Evolutionary conservation across 805 yeast genomes (phyloP).

Genomic region (Ogataea populi-albae): DNA sequence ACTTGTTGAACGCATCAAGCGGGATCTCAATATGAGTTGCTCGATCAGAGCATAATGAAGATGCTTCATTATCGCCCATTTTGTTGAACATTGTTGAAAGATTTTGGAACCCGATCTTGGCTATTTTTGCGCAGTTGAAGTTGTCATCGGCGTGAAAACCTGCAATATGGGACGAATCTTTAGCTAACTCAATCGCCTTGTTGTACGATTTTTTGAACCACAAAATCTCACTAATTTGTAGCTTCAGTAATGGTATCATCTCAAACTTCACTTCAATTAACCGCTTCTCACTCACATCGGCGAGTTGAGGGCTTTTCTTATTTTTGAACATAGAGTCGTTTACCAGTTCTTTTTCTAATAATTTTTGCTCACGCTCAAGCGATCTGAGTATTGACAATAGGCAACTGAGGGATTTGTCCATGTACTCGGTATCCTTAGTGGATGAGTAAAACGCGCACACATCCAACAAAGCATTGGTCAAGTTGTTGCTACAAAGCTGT

Average conservation of each 20-base stretch:
- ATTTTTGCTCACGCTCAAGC: conserved; percentile 27
- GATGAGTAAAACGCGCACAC: conserved; percentile 29
- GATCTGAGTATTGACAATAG: conserved; percentile 33
- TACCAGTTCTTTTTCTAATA: conserved; percentile 15
- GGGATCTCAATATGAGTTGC: conserved; percentile 32
- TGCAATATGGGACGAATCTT: conserved; percentile 36
- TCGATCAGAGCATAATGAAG: conserved; percentile 25
- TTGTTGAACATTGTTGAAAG: conserved; percentile 33
- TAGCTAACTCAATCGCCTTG: conserved; percentile 40
- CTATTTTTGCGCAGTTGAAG: conserved; percentile 36
- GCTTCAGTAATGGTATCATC: conserved; percentile 36
- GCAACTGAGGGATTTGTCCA: conserved; percentile 34
- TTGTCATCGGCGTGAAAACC: conserved; percentile 31
- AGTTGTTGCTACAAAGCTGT: conserved; percentile 20
- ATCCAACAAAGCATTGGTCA: conserved; percentile 31
- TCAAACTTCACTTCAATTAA: conserved; percentile 27
- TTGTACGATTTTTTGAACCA: conserved; percentile 34
- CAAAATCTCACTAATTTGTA: conserved; percentile 42
- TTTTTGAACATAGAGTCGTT: conserved; percentile 16
- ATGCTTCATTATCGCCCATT: conserved; percentile 28
- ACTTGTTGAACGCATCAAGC: conserved; percentile 24
- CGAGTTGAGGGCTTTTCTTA: conserved; percentile 10
- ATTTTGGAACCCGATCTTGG: conserved; percentile 37
- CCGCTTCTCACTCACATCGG: conserved; percentile 20
- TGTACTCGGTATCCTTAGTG: conserved; percentile 17